These are phyloP conservation scores for Stereum hirsutum DNA, from an alignment of 1,284 basidiomycete species.

Conservation along the genomic window DNA sequence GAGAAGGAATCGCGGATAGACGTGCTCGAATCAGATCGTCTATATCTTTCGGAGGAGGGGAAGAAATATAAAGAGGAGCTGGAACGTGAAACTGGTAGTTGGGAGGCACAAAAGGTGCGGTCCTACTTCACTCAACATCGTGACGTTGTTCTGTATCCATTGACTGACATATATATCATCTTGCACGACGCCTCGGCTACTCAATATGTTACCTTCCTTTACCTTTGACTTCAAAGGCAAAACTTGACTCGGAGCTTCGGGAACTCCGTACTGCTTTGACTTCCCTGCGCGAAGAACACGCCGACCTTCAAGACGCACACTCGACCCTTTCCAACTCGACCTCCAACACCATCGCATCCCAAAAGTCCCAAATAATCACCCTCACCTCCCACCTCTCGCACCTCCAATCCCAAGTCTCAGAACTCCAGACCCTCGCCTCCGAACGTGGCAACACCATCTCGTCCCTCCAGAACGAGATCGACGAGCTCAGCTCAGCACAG, in stretches of 20 bases:
- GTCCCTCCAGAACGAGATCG: slow-evolving; percentile 36
- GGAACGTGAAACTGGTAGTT: slow-evolving; percentile 39
- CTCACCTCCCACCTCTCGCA: slow-evolving; percentile 32
- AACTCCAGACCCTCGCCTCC: slow-evolving; percentile 29
- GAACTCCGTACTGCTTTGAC: slow-evolving; percentile 35
- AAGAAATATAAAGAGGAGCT: slow-evolving; percentile 48
- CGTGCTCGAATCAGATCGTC: slow-evolving; percentile 52
- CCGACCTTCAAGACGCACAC: slow-evolving; percentile 45
- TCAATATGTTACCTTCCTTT: no score
- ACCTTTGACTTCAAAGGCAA: no score
- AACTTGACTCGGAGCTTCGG: slow-evolving; percentile 35
- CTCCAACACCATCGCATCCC: slow-evolving; percentile 33
- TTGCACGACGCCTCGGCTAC: not conserved
- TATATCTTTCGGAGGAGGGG: slow-evolving; percentile 52
- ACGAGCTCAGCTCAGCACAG: slow-evolving; percentile 27
- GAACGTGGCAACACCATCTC: slow-evolving; percentile 31
- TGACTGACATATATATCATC: not conserved
- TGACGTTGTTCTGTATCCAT: not conserved
- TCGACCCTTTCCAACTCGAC: slow-evolving; percentile 33
- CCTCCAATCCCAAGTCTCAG: slow-evolving; percentile 35
- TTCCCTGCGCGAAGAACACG: slow-evolving; percentile 42
- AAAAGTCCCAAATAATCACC: slow-evolving; percentile 38
- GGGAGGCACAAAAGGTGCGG: slow-evolving; percentile 45
- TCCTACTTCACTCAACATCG: not conserved
- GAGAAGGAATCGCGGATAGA: slow-evolving; percentile 50